Conservation (phyloP, 2,329 filamentous ascomycete species). For the Botryotinia narcissicola region DNA sequence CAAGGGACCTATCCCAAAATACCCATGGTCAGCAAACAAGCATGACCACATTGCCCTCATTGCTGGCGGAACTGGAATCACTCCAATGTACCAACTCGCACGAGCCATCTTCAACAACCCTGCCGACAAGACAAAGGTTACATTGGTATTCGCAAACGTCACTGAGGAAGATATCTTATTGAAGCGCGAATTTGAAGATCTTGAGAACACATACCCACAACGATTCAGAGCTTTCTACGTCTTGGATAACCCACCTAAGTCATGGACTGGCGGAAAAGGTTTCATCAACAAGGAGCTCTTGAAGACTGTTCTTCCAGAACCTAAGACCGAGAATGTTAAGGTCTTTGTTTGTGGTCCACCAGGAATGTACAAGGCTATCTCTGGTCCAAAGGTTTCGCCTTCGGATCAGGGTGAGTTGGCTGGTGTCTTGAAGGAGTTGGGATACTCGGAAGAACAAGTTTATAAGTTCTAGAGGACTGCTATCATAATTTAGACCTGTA, state of each 20-base stretch:
- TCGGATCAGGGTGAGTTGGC: conserved; percentile 86
- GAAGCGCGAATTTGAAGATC: conserved; percentile 76
- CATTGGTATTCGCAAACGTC: conserved; percentile 89
- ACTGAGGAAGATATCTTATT: conserved; percentile 87
- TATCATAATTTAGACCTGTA: conserved; percentile 4
- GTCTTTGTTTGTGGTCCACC: conserved; percentile 94
- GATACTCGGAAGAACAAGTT: conserved; percentile 84
- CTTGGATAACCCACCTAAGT: conserved; percentile 78
- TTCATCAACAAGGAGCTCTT: conserved; percentile 86
- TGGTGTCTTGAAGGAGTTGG: conserved; percentile 77
- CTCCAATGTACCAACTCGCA: conserved; percentile 94
- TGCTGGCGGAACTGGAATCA: conserved; percentile 95
- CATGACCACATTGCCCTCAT: conserved; percentile 84
- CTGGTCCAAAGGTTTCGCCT: conserved; percentile 86
- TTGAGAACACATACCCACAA: conserved; percentile 94
- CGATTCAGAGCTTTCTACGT: conserved; percentile 95
- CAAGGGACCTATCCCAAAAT: conserved; percentile 96
- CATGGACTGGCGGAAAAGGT: conserved; percentile 75
- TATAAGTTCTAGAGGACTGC: conserved; percentile 76
- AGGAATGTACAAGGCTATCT: conserved; percentile 88
- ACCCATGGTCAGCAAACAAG: conserved; percentile 86
- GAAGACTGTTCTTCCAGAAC: conserved; percentile 92
- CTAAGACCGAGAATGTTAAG: conserved; percentile 90
- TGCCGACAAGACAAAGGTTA: conserved; percentile 95
- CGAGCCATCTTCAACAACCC: conserved; percentile 95